Percentiles rank a stretch among this genome's conserved stretches.
phyloP scores from a whole-genome alignment of 805 yeast species.

The Pichia thaimueangensis region DNA sequence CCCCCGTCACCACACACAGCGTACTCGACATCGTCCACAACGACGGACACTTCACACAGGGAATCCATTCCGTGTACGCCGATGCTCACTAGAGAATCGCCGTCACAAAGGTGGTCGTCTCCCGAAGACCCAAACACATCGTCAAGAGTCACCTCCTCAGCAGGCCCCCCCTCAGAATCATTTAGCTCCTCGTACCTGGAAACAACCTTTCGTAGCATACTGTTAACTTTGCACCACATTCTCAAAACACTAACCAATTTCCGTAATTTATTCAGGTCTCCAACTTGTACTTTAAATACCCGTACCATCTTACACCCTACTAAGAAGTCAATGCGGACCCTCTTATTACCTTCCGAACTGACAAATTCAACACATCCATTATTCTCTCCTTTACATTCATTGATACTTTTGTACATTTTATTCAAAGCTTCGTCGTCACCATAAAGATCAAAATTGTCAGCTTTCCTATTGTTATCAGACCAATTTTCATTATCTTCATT shows the following conservation, averaged over 20 bases:
- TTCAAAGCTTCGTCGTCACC: constrained; percentile 13
- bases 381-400: constrained; percentile 11
- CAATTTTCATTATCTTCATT: constrained; percentile 22
- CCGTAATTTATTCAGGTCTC: constrained; percentile 15
- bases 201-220: constrained; percentile 17
- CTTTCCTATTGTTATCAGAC: constrained; percentile 10
- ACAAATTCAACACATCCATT: constrained; percentile 1
- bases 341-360: background rate
- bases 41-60: too few species aligned
- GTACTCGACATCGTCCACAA: too few species aligned
- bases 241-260: constrained; percentile 20
- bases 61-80: too few species aligned
- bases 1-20: too few species aligned
- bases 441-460: background rate
- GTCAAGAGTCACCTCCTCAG: background rate
- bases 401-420: constrained; percentile 17
- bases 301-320: constrained; percentile 27
- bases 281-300: constrained; percentile 24
- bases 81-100: too few species aligned
- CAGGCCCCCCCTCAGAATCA: background rate
- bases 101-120: too few species aligned
- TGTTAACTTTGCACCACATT: constrained; percentile 26
- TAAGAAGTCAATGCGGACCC: constrained; percentile 12
- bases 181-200: background rate
- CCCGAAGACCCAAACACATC: background rate